phyloP scores from a whole-genome alignment of 2,329 filamentous ascomycete species.

The Diplocarpon rosae region DNA sequence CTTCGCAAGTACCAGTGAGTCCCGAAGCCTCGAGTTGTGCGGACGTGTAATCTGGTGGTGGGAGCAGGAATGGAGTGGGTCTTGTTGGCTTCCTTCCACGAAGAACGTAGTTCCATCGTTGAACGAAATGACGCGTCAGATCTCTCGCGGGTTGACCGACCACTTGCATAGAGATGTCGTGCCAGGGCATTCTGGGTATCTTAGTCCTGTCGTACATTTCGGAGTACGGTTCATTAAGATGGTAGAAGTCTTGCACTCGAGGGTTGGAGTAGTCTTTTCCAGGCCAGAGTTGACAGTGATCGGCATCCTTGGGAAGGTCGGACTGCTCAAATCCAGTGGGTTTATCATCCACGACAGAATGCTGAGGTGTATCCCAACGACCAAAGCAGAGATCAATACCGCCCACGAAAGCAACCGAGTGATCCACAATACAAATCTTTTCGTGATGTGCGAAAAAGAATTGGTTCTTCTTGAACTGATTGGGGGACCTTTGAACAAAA shows the following conservation, averaged over 20 bases:
- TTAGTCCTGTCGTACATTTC: slow-evolving; percentile 95
- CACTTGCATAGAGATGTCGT: slow-evolving; percentile 95
- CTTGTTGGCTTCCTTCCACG: slow-evolving; percentile 87
- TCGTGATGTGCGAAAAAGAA: slow-evolving; percentile 99
- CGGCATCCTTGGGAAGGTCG: slow-evolving; percentile 70
- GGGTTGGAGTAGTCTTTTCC: slow-evolving; percentile 99
- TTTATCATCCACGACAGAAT: slow-evolving; percentile 84
- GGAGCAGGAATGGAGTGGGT: slow-evolving; percentile 85
- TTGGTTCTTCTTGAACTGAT: slow-evolving; percentile 97
- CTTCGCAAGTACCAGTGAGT: slow-evolving; percentile 86
- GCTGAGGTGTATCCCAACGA: slow-evolving; percentile 92
- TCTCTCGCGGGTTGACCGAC: slow-evolving; percentile 93
- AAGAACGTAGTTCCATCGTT: slow-evolving; percentile 95
- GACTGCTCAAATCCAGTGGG: slow-evolving; percentile 82
- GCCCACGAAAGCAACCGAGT: slow-evolving; percentile 89
- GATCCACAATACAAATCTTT: slow-evolving; percentile 94
- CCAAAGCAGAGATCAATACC: slow-evolving; percentile 96
- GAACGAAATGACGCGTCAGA: slow-evolving; percentile 89
- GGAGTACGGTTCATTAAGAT: slow-evolving; percentile 86
- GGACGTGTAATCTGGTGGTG: slow-evolving; percentile 80
- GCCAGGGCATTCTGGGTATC: slow-evolving; percentile 94
- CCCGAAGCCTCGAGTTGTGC: slow-evolving; percentile 81
- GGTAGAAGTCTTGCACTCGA: slow-evolving; percentile 88
- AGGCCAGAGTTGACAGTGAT: slow-evolving; percentile 92
- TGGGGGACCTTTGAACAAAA: slow-evolving; percentile 90